Base-by-base conservation (phyloP, 2,329 filamentous ascomycete species). In the Diaporthe humulicola region DNA sequence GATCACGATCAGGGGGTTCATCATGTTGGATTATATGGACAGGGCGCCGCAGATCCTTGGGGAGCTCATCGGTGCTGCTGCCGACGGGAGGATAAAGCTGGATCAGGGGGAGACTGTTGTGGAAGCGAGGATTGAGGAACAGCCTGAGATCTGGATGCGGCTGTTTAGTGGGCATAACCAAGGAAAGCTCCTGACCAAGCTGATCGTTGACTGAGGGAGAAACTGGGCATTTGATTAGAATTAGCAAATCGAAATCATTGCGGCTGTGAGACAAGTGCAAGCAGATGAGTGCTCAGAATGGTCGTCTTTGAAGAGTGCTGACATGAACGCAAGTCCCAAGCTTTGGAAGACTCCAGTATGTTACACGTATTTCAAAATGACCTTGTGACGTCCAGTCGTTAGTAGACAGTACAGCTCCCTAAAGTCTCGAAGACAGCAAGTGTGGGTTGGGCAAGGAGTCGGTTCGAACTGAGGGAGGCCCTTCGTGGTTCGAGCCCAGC, bases 1-100 rank as follows among this genome's bases (percentile, higher is more conserved):
- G 25, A 77, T 87, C 28, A 82, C 82, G 73, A 79, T 88, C 33
- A 82, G 81, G 76, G 86, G 86, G 0, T 86, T 87, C 67, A 86
- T 87, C 75, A 82, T 87, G 73, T 77, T 83, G 8, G 84, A 87
- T 76, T 86, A 80, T 38, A 74, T 80, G 70, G 80, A 82, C 74
- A 78, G 80, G 74, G 76, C 76, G 3, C 78, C 79, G 1, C 74
- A 52, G 4, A 79, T 79, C 36, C 74, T 81, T 17, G 69, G 60
- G 56, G 79, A 81, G 70, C 75, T 81, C 3, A 77, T 80, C 28
- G 77, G 50, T 22, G 79, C 79, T 9, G 77, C 79, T 10, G 77
- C 75, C 2, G 78, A 80, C 28, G 79, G 80, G 19, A 76, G 75
- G 40, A 75, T 81, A 48, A 76, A 77, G 74, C 42, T 81, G n/a